phyloP scores from a whole-genome alignment of 345 rosid species.

The Linum tenue region DNA sequence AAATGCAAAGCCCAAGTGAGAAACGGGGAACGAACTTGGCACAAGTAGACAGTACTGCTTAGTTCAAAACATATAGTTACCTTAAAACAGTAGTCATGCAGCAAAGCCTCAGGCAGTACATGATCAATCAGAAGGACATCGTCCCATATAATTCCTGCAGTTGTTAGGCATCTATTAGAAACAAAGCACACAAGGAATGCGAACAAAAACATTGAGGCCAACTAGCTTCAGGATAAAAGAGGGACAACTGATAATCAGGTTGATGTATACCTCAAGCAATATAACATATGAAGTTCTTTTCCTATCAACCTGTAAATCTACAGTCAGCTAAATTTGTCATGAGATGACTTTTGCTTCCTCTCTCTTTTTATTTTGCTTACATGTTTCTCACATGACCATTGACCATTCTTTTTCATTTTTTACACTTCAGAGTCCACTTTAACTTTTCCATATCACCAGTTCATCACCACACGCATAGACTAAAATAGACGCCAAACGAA shows the following conservation, averaged over 20 bases:
- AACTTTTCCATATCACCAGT: too few species aligned
- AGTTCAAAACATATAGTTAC: slow-evolving; percentile 19
- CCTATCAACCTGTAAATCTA: too few species aligned
- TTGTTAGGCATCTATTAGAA: slow-evolving; percentile 14
- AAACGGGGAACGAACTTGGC: neutral
- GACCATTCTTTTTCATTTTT: too few species aligned
- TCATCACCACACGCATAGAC: too few species aligned
- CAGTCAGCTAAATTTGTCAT: too few species aligned
- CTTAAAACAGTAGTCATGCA: slow-evolving; percentile 64
- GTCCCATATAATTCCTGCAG: slow-evolving; percentile 72
- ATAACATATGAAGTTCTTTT: neutral
- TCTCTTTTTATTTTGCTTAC: too few species aligned
- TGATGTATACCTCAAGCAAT: neutral
- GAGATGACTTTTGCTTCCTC: too few species aligned
- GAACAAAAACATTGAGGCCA: neutral
- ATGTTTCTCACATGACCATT: too few species aligned
- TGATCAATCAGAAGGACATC: slow-evolving; percentile 84
- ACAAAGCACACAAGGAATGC: neutral
- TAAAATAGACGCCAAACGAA: too few species aligned
- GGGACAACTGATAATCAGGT: neutral
- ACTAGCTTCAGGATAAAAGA: neutral
- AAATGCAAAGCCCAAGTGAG: neutral
- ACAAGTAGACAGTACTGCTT: neutral
- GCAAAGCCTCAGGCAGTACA: slow-evolving; percentile 65
- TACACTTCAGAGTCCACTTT: too few species aligned